Evolutionary conservation across 169 alveolate genomes (phyloP), one percentile per base, ranked within the genome.

Genomic region (Blepharisma undulans): DNA sequence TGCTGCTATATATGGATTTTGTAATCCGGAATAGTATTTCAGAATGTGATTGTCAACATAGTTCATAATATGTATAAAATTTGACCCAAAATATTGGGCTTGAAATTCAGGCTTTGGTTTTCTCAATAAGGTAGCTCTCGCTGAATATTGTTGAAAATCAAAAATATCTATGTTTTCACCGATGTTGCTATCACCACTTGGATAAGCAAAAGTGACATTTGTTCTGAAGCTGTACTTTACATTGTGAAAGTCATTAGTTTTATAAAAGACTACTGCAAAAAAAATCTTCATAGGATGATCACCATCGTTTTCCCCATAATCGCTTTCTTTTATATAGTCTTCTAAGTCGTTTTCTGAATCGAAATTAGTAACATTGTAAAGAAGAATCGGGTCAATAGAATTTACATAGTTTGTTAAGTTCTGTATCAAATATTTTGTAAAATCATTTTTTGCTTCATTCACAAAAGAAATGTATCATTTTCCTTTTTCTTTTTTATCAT

Each of bases 261-360:
- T n/a, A 27, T 79, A 25, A 5, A 79, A 21, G 12, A 79, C 87
- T 79, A 79, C 87, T 30, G 71, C 87, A 79, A 79, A 79, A 33
- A 21, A 79, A 7, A 79, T 25, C 8, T 79, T 27, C 34, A 79
- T 48, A 1, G 66, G 66, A 48, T 48, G 66, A 48, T 48, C 12
- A 5, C 12, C 12, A 18, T 48, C 87, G 12, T 32, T 33, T 21
- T 79, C 87, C 7, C 30, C 61, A 33, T 79, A 79, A 7, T 79
- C 87, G 30, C 71, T 29, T 10, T 25, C 8, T 33, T 27, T 79
- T 5, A 79, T 33, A n/a, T 79, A 79, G 30, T 79, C 72, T 33
- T 79, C 87, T n/a, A 79, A 27, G 10, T 79, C 71, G 14, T 79
- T 33, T 30, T 27, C 87, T 2, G 66, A 48, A 48, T 48, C 14